Conservation (phyloP, 371 early-diverging fungal genomes). For the Lichtheimia ornata region DNA sequence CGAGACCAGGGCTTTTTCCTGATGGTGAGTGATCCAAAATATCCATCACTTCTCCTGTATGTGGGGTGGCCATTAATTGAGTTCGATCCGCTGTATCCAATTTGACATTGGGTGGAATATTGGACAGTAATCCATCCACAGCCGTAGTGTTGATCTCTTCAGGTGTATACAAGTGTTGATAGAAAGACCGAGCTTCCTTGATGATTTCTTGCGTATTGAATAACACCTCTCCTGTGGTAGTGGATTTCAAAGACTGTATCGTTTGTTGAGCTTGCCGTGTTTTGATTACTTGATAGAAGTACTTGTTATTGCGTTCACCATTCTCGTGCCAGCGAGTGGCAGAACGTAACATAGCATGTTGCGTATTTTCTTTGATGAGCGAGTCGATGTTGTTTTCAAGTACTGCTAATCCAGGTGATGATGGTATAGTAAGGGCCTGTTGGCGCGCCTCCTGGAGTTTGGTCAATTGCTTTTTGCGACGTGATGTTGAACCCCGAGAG, state of each 20-base stretch:
- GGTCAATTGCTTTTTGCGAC: too few species aligned
- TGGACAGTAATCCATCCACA: too few species aligned
- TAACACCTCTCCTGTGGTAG: neutral
- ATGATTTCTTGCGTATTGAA: neutral
- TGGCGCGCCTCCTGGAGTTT: too few species aligned
- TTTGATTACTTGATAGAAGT: slow-evolving; percentile 25
- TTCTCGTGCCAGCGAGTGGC: slow-evolving; percentile 19
- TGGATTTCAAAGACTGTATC: slow-evolving; percentile 16
- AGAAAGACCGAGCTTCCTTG: neutral
- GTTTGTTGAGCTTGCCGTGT: slow-evolving; percentile 10
- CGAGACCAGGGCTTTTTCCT: slow-evolving; percentile 14
- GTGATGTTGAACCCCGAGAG: too few species aligned
- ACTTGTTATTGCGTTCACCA: slow-evolving; percentile 27
- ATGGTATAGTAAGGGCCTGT: too few species aligned
- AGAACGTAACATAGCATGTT: neutral
- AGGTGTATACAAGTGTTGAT: slow-evolving; percentile 4
- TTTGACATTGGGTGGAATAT: neutral
- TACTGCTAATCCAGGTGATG: neutral
- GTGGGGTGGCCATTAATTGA: neutral
- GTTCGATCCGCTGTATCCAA: neutral
- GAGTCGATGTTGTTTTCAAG: neutral
- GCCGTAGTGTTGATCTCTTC: too few species aligned
- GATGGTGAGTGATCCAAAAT: too few species aligned
- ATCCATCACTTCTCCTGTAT: neutral
- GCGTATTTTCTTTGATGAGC: neutral